Evolutionary conservation across 2,329 filamentous ascomycete genomes (phyloP).

Genomic region (Ophiostoma perfectum): DNA sequence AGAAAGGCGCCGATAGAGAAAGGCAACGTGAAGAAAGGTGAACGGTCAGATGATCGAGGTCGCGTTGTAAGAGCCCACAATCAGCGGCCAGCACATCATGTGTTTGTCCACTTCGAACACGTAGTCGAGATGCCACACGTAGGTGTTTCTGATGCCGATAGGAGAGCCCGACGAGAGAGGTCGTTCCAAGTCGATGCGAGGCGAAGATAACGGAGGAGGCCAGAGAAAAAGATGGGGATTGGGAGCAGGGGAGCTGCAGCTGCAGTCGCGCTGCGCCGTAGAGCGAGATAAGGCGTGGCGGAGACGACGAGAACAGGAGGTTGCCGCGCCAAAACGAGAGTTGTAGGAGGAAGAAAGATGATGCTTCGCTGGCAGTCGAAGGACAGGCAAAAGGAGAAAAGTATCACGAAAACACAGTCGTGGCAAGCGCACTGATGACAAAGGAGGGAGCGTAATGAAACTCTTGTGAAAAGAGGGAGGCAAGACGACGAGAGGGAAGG

Average conservation of each 20-base stretch:
- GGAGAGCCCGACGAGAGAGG: background rate
- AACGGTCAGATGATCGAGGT: background rate
- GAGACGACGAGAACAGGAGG: background rate
- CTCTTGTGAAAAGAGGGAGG: background rate
- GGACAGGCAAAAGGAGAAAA: background rate
- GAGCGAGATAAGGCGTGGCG: background rate
- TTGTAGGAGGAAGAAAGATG: background rate
- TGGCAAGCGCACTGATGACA: background rate
- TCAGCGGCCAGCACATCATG: constrained; percentile 10
- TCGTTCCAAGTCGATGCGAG: background rate
- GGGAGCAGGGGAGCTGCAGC: background rate
- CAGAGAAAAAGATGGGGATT: background rate
- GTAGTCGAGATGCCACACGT: background rate
- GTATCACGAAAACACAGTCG: background rate
- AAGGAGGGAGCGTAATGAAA: background rate
- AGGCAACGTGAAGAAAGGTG: background rate
- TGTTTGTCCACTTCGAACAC: constrained; percentile 9
- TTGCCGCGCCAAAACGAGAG: background rate
- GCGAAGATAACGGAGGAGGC: background rate
- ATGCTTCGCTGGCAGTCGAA: background rate
- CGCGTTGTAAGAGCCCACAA: constrained; percentile 8
- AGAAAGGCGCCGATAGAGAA: background rate
- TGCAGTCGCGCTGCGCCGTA: background rate
- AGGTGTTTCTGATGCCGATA: background rate
- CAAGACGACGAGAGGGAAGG: constrained; percentile 2